These are phyloP conservation scores for Chalciporus sp. DNA, from an alignment of 1,284 basidiomycete species.

Conservation along the genomic window DNA sequence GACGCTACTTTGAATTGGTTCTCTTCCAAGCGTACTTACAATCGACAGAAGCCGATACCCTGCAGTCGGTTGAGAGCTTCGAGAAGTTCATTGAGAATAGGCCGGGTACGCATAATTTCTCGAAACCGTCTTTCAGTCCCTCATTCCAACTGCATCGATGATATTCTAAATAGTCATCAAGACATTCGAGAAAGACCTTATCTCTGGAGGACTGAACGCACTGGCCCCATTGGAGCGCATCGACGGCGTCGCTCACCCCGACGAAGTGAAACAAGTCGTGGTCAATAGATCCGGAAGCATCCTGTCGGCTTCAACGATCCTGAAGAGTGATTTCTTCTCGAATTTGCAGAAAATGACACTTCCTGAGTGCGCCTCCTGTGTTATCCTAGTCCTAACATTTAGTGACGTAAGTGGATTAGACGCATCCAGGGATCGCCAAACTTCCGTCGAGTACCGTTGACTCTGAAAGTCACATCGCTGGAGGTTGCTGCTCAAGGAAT, in stretches of 20 bases:
- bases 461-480: slow-evolving; percentile 47
- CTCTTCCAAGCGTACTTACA: slow-evolving; percentile 95
- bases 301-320: slow-evolving; percentile 89
- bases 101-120: slow-evolving; percentile 56
- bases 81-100: slow-evolving; percentile 81
- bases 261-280: slow-evolving; percentile 87
- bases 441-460: slow-evolving; percentile 80
- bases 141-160: background rate
- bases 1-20: slow-evolving; percentile 89
- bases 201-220: slow-evolving; percentile 77
- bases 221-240: slow-evolving; percentile 85
- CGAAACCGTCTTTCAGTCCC: background rate
- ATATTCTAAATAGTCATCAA: slow-evolving; percentile 71
- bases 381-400: slow-evolving; percentile 1
- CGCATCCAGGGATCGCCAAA: slow-evolving; percentile 94
- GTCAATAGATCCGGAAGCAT: slow-evolving; percentile 85
- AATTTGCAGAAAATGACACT: slow-evolving; percentile 95
- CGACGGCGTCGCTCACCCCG: slow-evolving; percentile 82
- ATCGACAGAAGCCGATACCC: slow-evolving; percentile 81
- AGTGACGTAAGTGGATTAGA: slow-evolving; percentile 41
- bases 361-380: slow-evolving; percentile 67
- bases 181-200: slow-evolving; percentile 92
- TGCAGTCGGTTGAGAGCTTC: slow-evolving; percentile 76
- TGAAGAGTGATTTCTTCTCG: slow-evolving; percentile 97
- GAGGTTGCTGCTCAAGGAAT: slow-evolving; percentile 37